Evolutionary conservation across 495 filamentous ascomycete species (phyloP).

Genomic region (Aspergillus carlsbadensis): DNA sequence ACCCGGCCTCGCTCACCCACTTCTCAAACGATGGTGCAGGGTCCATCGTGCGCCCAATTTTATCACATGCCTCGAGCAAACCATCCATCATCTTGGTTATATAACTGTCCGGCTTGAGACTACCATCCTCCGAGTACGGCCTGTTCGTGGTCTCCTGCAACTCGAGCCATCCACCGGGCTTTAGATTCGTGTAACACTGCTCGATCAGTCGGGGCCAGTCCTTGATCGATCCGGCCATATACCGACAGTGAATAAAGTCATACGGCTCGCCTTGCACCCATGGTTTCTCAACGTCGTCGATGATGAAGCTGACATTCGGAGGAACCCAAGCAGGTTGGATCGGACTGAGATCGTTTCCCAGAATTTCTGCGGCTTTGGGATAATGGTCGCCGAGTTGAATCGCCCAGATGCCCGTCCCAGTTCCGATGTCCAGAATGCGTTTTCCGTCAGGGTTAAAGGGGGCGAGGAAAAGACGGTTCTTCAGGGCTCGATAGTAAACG

Average conservation of each 20-base stretch:
- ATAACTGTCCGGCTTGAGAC: conserved; percentile 30
- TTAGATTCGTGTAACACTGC: conserved; percentile 28
- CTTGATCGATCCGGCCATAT: conserved; percentile 30
- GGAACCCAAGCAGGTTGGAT: conserved; percentile 46
- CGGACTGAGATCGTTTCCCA: conserved; percentile 45
- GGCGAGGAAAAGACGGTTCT: conserved; percentile 20
- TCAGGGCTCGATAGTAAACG: conserved; percentile 14
- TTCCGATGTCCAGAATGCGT: conserved; percentile 22
- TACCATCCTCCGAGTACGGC: conserved; percentile 32
- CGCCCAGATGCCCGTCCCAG: conserved; percentile 47
- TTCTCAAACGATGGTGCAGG: conserved; percentile 28
- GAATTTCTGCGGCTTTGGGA: conserved; percentile 20
- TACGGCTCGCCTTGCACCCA: conserved; percentile 26
- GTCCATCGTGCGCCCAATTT: conserved; percentile 32
- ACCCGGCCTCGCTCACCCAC: conserved; percentile 33
- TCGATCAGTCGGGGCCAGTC: conserved; percentile 29
- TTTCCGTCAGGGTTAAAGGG: conserved; percentile 16
- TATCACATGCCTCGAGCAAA: conserved; percentile 17
- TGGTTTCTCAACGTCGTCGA: conserved; percentile 30
- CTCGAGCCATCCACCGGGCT: conserved; percentile 43
- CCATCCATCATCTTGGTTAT: conserved; percentile 31
- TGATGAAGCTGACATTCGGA: conserved; percentile 42
- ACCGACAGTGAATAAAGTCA: conserved; percentile 36
- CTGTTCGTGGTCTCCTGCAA: conserved; percentile 31
- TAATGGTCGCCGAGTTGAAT: conserved; percentile 27